Evolutionary conservation across 2,329 filamentous ascomycete genomes (phyloP).

Genomic region (Byssothecium circinans): DNA sequence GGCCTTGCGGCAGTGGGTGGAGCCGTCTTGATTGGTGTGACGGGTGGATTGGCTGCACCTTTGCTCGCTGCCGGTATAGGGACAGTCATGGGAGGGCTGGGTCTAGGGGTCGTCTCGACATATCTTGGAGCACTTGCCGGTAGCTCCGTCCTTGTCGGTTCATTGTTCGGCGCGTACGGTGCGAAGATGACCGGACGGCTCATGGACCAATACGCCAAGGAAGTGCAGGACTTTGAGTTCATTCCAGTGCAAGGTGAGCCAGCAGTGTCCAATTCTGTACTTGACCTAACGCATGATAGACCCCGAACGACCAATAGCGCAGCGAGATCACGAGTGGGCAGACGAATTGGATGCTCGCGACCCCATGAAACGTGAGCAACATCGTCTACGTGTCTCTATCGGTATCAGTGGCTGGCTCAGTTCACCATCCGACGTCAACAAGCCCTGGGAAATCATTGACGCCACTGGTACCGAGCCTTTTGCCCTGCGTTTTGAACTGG

Average conservation of each 20-base stretch:
- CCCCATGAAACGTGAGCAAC: slow-evolving; percentile 31
- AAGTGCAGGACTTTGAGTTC: slow-evolving; percentile 86
- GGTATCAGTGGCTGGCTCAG: slow-evolving; percentile 80
- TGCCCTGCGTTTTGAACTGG: slow-evolving; percentile 77
- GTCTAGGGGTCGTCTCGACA: slow-evolving; percentile 72
- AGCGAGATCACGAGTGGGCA: slow-evolving; percentile 25
- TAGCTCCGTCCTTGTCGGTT: slow-evolving; percentile 75
- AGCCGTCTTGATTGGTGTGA: slow-evolving; percentile 78
- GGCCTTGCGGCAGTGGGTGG: slow-evolving; percentile 84
- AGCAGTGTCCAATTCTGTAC: too few relatives aligned
- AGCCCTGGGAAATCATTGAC: slow-evolving; percentile 76
- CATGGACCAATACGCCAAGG: slow-evolving; percentile 79
- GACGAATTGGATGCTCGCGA: slow-evolving; percentile 30
- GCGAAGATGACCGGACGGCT: slow-evolving; percentile 78
- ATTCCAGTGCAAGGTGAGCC: slow-evolving; percentile 64
- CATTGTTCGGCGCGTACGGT: slow-evolving; percentile 86
- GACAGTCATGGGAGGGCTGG: slow-evolving; percentile 72
- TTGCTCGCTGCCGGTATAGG: slow-evolving; percentile 77
- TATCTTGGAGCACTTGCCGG: slow-evolving; percentile 79
- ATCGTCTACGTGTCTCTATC: slow-evolving; percentile 69
- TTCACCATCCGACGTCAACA: slow-evolving; percentile 67
- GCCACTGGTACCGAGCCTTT: slow-evolving; percentile 71
- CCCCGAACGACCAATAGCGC: slow-evolving; percentile 23
- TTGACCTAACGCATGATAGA: slow-evolving; percentile 14
- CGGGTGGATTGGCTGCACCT: slow-evolving; percentile 74